Conservation (phyloP, 2,329 filamentous ascomycete genomes). For the Cryphonectria radicalis region DNA sequence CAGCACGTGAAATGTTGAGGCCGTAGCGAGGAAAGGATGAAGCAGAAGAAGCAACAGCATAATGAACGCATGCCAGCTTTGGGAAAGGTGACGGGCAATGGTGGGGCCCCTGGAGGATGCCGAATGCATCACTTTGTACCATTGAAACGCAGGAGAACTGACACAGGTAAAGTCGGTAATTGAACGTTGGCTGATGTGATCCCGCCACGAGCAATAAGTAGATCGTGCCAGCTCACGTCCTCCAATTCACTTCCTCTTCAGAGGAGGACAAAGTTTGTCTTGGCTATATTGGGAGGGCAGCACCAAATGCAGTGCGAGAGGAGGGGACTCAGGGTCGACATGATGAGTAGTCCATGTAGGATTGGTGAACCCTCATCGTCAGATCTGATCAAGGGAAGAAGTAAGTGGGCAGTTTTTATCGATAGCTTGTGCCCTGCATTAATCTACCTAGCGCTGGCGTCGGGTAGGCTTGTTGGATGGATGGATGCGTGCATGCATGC, state of each 20-base stretch:
- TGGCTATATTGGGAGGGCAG: not conserved
- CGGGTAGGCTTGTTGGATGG: not conserved
- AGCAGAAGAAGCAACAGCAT: not conserved
- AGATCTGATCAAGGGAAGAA: not conserved
- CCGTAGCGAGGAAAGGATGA: not conserved
- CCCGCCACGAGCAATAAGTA: not conserved
- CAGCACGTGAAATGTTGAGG: not conserved
- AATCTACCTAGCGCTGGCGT: not conserved
- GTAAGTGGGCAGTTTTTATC: too few species aligned
- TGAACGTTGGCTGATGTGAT: not conserved
- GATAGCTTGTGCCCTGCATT: not conserved
- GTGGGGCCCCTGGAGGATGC: conserved; percentile 3
- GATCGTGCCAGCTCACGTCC: not conserved
- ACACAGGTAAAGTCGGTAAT: not conserved
- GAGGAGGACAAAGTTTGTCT: not conserved
- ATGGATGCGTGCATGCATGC: not conserved
- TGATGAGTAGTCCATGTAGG: not conserved
- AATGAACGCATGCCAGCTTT: not conserved
- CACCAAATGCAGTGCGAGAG: not conserved
- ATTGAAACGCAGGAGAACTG: not conserved
- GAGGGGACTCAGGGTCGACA: not conserved
- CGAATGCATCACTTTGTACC: not conserved
- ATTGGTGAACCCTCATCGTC: not conserved
- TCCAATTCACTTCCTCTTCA: not conserved
- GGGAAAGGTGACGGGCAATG: not conserved